Conservation (phyloP, 208 protist species). For the Tritrichomonas foetus region DNA sequence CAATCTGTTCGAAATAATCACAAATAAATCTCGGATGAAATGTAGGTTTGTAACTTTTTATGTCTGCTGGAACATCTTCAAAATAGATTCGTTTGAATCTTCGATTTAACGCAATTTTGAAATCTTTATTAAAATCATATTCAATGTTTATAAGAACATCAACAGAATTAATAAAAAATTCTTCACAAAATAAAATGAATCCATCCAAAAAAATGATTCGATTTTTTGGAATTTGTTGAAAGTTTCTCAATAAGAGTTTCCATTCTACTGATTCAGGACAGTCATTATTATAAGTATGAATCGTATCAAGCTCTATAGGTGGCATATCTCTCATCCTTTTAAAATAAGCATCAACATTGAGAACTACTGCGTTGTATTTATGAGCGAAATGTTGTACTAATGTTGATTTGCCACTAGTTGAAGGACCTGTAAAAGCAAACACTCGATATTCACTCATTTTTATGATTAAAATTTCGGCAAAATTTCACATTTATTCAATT, state of each 20-base stretch:
- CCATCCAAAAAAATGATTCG: background rate
- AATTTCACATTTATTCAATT: too few relatives aligned
- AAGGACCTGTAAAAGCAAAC: background rate
- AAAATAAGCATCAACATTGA: background rate
- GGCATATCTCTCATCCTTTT: background rate
- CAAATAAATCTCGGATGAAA: background rate
- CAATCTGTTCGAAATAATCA: background rate
- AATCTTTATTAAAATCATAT: background rate
- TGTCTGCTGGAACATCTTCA: background rate
- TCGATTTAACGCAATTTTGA: background rate
- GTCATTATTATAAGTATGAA: background rate
- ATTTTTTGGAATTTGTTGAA: background rate
- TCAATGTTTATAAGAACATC: background rate
- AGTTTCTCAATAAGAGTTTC: background rate
- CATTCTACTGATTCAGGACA: background rate
- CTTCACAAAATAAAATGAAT: background rate
- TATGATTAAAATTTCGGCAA: too few relatives aligned
- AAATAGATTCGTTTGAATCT: background rate
- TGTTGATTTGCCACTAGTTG: background rate
- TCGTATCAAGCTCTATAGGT: background rate
- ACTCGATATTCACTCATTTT: too few relatives aligned
- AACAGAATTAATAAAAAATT: background rate
- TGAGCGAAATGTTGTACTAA: background rate
- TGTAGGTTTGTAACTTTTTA: background rate
- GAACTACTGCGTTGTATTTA: background rate